Evolutionary conservation across 73 alveolate genomes (phyloP), one percentile per base, ranked within the genome.

Genomic region (Paramecium sonneborni): DNA sequence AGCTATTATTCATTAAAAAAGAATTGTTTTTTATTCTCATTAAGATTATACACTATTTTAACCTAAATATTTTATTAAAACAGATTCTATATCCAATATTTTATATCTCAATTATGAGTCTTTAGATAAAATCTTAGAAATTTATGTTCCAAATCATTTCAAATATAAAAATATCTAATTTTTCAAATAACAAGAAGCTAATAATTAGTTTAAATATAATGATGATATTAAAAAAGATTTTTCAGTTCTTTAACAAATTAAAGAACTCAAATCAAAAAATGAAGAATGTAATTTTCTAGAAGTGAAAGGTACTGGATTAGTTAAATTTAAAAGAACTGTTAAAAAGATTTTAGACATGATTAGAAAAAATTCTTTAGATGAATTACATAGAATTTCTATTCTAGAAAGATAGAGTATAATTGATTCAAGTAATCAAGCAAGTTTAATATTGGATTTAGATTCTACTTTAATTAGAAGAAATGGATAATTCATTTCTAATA

Each of bases 261-360:
- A 74, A 6, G 87, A 74, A 35, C 37, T 74, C 2, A 74, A 39
- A 74, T 34, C 28, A 74, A 34, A 39, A 11, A 74, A 74, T 74
- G 87, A 37, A 23, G 87, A 74, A 37, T 74, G 56, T 9, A 39
- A 74, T 74, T 21, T 34, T 4, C 11, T 37, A 28, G 87, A 34
- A 74, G 12, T 37, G 18, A 34, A 39, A 37, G 44, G 37, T 18
- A 28, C 87, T 37, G 56, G 56, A 2, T 20, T 34, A 30, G 37
- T 15, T 74, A 74, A 74, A n/a, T 74, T 74, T 20, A 34, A 74
- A 37, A 37, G 58, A 37, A 74, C 87, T 18, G 87, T 74, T 28
- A 37, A 74, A 39, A 74, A 37, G 87, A 39, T 74, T 10, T n/a
- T 74, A 1, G 58, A 74, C 0, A 34, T 74, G 87, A 74, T 74